These are phyloP conservation scores for Trichoderma simmonsii DNA, from an alignment of 2,329 filamentous ascomycete genomes.

Conservation along the genomic window DNA sequence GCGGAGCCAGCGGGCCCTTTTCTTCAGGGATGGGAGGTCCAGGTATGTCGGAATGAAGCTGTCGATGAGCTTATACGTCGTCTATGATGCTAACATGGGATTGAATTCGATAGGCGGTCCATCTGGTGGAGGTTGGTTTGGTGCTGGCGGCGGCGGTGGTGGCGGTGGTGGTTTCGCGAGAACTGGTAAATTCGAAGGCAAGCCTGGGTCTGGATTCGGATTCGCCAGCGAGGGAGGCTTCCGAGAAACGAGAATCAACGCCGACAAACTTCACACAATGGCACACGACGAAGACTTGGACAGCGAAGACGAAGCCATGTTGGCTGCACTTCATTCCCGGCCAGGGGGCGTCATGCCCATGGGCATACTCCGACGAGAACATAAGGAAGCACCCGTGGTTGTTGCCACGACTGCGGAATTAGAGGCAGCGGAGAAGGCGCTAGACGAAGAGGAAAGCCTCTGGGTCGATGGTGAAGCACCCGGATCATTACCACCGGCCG, in stretches of 20 bases:
- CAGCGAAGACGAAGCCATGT: constrained; percentile 44
- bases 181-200: constrained; percentile 35
- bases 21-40: constrained; percentile 32
- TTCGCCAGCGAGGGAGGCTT: constrained; percentile 31
- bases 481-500: constrained; percentile 26
- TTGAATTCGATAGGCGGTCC: constrained; percentile 20
- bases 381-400: constrained; percentile 51
- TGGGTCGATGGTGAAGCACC: constrained; percentile 41
- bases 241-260: constrained; percentile 52
- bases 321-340: constrained; percentile 33
- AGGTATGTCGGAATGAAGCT: constrained; percentile 16
- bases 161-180: constrained; percentile 29
- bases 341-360: constrained; percentile 46
- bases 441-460: constrained; percentile 43
- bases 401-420: constrained; percentile 57
- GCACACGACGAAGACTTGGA: constrained; percentile 44
- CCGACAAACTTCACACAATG: constrained; percentile 51
- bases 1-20: constrained; percentile 41
- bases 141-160: constrained; percentile 30
- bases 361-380: constrained; percentile 53
- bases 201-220: constrained; percentile 40
- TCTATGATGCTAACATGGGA: not conserved
- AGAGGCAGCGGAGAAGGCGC: constrained; percentile 50
- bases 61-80: not conserved
- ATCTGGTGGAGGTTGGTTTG: constrained; percentile 30